A percentile compares a stretch with the other conserved stretches of the same genome.
Conservation (phyloP, 2,329 filamentous ascomycete genomes). For the Stromatinia cepivora region DNA sequence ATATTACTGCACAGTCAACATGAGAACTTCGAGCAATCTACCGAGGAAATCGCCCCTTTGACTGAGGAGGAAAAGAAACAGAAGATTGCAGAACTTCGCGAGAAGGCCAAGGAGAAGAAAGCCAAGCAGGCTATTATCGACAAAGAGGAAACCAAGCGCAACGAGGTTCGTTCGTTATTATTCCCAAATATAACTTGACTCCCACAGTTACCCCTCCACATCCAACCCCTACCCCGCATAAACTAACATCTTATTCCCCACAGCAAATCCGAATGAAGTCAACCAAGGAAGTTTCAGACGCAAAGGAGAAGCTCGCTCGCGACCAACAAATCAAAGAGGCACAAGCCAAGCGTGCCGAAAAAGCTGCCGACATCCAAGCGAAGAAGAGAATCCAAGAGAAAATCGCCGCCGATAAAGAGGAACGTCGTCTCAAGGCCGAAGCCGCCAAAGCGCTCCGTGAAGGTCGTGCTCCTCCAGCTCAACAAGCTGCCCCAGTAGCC, state of each 20-base stretch:
- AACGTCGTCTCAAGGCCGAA: constrained; percentile 81
- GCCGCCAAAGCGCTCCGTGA: constrained; percentile 82
- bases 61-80: constrained; percentile 88
- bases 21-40: constrained; percentile 88
- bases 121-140: constrained; percentile 68
- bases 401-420: constrained; percentile 93
- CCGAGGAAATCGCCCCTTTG: constrained; percentile 85
- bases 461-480: constrained; percentile 57
- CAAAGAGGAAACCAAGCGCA: constrained; percentile 78
- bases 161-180: constrained; percentile 62
- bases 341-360: constrained; percentile 82
- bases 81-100: constrained; percentile 72
- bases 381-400: constrained; percentile 88
- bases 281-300: constrained; percentile 83
- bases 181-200: constrained; percentile 2
- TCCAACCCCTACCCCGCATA: not conserved
- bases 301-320: constrained; percentile 83
- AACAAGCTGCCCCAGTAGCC: constrained; percentile 38
- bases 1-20: constrained; percentile 62
- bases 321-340: constrained; percentile 94
- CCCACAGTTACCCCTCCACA: constrained; percentile 3
- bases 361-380: constrained; percentile 78
- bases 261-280: constrained; percentile 77
- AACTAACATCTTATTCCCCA: not conserved
- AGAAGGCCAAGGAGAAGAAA: constrained; percentile 71